Percentiles rank a stretch among this genome's conserved stretches.
phyloP scores from a whole-genome alignment of 495 filamentous ascomycete species.

The Aspergillus heteromorphus region DNA sequence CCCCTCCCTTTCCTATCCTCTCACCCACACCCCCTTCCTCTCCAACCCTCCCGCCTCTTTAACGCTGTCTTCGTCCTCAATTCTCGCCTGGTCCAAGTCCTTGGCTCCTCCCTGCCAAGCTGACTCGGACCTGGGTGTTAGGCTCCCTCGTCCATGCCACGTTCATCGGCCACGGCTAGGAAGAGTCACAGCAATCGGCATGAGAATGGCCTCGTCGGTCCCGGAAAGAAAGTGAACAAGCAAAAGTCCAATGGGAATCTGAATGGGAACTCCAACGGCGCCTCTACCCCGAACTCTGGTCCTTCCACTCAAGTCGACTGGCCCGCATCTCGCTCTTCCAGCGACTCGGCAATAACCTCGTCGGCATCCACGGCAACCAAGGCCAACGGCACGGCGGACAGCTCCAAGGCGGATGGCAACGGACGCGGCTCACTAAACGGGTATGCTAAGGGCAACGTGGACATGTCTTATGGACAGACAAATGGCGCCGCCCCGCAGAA shows the following conservation, averaged over 20 bases:
- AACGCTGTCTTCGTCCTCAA: constrained; percentile 19
- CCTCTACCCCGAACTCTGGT: constrained; percentile 33
- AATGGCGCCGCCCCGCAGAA: constrained; percentile 34
- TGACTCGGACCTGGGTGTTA: constrained; percentile 47
- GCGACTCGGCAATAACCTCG: constrained; percentile 33
- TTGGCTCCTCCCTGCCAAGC: constrained; percentile 49
- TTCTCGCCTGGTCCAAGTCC: constrained; percentile 46
- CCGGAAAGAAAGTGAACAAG: constrained; percentile 73
- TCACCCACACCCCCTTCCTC: constrained; percentile 1
- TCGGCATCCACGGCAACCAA: constrained; percentile 37
- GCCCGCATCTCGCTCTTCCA: constrained; percentile 35
- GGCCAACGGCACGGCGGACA: constrained; percentile 25
- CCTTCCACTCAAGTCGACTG: constrained; percentile 42
- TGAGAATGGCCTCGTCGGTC: constrained; percentile 81
- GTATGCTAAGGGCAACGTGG: constrained; percentile 33
- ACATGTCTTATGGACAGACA: constrained; percentile 36
- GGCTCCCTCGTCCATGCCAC: constrained; percentile 62
- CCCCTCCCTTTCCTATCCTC: constrained; percentile 10
- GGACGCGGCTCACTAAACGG: constrained; percentile 36
- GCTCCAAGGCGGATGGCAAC: constrained; percentile 31
- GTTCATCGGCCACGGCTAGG: constrained; percentile 60
- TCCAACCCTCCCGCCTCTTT: constrained; percentile 12
- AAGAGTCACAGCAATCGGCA: constrained; percentile 66
- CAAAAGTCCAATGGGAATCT: constrained; percentile 60
- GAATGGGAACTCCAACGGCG: constrained; percentile 51